Evolutionary conservation across 2,329 filamentous ascomycete species (phyloP), one percentile per base, ranked within the genome.

Genomic region (Epichloe gansuensis): DNA sequence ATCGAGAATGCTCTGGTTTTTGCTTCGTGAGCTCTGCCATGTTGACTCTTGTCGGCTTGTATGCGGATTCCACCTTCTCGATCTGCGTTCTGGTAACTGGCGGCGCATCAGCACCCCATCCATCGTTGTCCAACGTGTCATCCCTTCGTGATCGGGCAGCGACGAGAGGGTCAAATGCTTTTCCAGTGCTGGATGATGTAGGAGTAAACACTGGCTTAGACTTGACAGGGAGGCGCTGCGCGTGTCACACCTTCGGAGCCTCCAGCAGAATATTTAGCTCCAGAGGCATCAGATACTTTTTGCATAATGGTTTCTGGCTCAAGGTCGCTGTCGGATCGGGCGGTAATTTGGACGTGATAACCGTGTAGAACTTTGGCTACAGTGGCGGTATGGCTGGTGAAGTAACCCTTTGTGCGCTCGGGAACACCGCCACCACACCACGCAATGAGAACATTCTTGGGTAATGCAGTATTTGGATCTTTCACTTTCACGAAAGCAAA

Each of bases 341-440:
- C 93, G 50, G 91, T 97, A 62, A 98, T 87, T 73, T 98, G 91
- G 54, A 98, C 90, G 68, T 98, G 93, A 69, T 97, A 98, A 59
- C 93, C 90, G 72, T 96, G 91, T 43, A 98, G 80, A 60, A 96
- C 78, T 71, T 95, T 96, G 56, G 90, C 84, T 39, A 97, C 90
- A 47, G 89, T 85, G 55, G 86, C 84, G 47, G 93, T 75, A 71
- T 98, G 91, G 72, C 90, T 96, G 59, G 89, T 95, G 67, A 98
- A 98, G 72, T 97, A 97, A 59, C 93, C 93, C 72, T 97, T 98
- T 56, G 91, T 97, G 63, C 91, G 80, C 72, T 98, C 93, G n/a
- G 93, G 93, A 15, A 98, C 93, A 61, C 93, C 93, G 65, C 94
- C 91, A 59, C 93, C 93, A 68, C 93, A 98, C 86, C 93, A 98